phyloP scores from a whole-genome alignment of 106 monocot species.

The Hemerocallis citrina region DNA sequence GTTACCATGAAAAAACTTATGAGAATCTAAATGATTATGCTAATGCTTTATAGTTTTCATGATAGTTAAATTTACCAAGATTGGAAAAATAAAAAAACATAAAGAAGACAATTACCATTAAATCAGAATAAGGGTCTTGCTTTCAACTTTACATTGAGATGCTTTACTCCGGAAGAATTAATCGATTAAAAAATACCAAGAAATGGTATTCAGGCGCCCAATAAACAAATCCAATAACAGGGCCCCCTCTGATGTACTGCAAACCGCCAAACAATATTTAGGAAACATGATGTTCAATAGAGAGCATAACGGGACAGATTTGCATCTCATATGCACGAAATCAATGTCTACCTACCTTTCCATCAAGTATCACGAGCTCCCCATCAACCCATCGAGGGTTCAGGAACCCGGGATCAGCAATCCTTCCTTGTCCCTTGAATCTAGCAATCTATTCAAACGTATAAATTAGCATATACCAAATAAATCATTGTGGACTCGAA shows the following conservation, averaged over 20 bases:
- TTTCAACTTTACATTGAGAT: too few species aligned
- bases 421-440: slow-evolving; percentile 83
- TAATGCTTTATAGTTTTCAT: too few species aligned
- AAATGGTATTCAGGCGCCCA: slow-evolving; percentile 76
- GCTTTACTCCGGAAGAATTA: slow-evolving; percentile 61
- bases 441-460: slow-evolving; percentile 56
- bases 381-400: slow-evolving; percentile 97
- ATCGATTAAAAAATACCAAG: slow-evolving; percentile 74
- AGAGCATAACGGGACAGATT: too few species aligned
- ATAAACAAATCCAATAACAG: slow-evolving; percentile 92
- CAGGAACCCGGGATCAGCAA: slow-evolving; percentile 79
- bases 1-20: too few species aligned
- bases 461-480: not conserved
- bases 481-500: not conserved
- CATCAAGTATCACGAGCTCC: slow-evolving; percentile 86
- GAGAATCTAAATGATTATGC: too few species aligned
- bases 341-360: slow-evolving; percentile 54
- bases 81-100: too few species aligned
- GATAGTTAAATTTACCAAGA: too few species aligned
- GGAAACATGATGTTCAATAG: too few species aligned
- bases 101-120: too few species aligned
- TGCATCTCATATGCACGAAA: not conserved
- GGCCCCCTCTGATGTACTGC: slow-evolving; percentile 72
- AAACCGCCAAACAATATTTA: not conserved
- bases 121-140: too few species aligned